A percentile compares a stretch with the other conserved stretches of the same genome.
Evolutionary conservation across 768 basidiomycete species (phyloP).

Genomic region (Termitomyces sp.): DNA sequence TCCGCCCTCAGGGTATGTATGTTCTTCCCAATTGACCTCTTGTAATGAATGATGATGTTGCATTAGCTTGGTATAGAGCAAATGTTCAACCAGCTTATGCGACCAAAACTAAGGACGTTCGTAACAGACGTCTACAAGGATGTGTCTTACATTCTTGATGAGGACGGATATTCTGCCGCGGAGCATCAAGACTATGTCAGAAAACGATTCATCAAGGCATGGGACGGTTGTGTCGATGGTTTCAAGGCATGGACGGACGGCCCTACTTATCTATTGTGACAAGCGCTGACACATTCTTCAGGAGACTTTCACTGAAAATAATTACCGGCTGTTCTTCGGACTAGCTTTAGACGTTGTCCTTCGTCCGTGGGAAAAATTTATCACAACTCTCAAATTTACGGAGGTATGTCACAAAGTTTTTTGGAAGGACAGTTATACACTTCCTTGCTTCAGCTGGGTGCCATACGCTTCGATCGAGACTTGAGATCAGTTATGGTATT

Average conservation of each 20-base stretch:
- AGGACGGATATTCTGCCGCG: slow-evolving; percentile 77
- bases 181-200: slow-evolving; percentile 85
- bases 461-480: slow-evolving; percentile 93
- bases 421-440: not conserved
- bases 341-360: slow-evolving; percentile 84
- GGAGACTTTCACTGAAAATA: slow-evolving; percentile 85
- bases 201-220: slow-evolving; percentile 86
- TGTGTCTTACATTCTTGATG: slow-evolving; percentile 83
- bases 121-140: slow-evolving; percentile 89
- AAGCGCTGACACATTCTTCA: slow-evolving; percentile 24
- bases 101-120: slow-evolving; percentile 81
- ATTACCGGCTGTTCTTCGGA: slow-evolving; percentile 83
- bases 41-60: not conserved
- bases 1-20: slow-evolving; percentile 74
- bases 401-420: slow-evolving; percentile 53
- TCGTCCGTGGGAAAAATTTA: slow-evolving; percentile 93
- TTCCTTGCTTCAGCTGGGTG: slow-evolving; percentile 66
- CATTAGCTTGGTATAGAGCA: slow-evolving; percentile 82
- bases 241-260: slow-evolving; percentile 65
- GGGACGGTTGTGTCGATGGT: slow-evolving; percentile 83
- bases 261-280: not conserved
- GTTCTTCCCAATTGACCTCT: slow-evolving; percentile 8
- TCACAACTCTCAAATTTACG: slow-evolving; percentile 77
- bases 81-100: slow-evolving; percentile 90
- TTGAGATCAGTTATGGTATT: slow-evolving; percentile 79